Evolutionary conservation across 2,329 filamentous ascomycete genomes (phyloP).

Genomic region (Endothia cerciana): DNA sequence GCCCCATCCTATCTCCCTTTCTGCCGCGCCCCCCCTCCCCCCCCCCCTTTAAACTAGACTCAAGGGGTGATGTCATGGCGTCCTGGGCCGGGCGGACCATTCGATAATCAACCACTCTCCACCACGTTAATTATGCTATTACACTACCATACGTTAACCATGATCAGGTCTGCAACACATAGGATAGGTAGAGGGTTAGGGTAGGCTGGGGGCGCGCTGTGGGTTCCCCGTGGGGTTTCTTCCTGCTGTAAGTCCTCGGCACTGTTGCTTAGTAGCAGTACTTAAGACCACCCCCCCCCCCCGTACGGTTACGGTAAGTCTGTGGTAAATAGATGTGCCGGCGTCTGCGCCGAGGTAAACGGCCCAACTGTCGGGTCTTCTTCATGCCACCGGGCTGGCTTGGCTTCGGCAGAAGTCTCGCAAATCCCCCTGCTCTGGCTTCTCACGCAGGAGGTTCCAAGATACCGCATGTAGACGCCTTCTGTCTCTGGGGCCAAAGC

Average conservation of each 20-base stretch:
- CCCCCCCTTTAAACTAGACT: neutral
- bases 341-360: slow-evolving; percentile 1
- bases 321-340: too few species aligned
- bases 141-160: too few species aligned
- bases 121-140: neutral
- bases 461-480: neutral
- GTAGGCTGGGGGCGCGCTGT: neutral
- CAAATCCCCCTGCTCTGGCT: too few species aligned
- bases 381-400: too few species aligned
- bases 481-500: neutral
- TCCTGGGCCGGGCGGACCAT: slow-evolving; percentile 9
- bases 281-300: too few species aligned
- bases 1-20: neutral
- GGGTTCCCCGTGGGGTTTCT: neutral
- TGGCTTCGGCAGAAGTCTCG: too few species aligned
- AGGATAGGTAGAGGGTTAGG: slow-evolving; percentile 14
- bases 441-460: too few species aligned
- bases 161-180: too few species aligned
- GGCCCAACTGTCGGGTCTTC: neutral
- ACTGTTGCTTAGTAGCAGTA: neutral
- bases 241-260: neutral
- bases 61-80: slow-evolving; percentile 9
- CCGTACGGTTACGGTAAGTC: too few species aligned
- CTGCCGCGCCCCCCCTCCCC: neutral
- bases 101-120: neutral